phyloP scores from a whole-genome alignment of 768 basidiomycete genomes.

The Cyclocybe cylindracea region DNA sequence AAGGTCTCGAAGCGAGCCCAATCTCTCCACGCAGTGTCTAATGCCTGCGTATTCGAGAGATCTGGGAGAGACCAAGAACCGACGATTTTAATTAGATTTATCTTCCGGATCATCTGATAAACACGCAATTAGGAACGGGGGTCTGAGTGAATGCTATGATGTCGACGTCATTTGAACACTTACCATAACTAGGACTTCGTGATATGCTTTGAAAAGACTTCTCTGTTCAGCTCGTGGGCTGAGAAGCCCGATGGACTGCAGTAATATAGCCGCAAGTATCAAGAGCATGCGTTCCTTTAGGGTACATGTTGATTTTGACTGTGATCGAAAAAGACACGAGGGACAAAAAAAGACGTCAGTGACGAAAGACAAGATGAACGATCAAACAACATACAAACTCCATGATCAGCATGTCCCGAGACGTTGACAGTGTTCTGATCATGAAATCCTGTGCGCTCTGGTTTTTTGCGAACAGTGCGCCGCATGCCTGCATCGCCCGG shows the following conservation, averaged over 20 bases:
- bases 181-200: constrained; percentile 62
- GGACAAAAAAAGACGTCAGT: constrained; percentile 15
- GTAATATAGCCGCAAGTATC: constrained; percentile 48
- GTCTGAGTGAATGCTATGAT: constrained; percentile 18
- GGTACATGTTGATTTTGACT: constrained; percentile 39
- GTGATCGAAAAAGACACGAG: constrained; percentile 9
- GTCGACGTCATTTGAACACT: constrained; percentile 20
- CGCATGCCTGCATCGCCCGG: constrained; percentile 61
- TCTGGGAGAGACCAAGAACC: constrained; percentile 46
- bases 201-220: constrained; percentile 52
- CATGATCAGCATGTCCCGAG: constrained; percentile 48
- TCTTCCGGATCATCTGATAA: constrained; percentile 48
- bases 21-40: constrained; percentile 52
- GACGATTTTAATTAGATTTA: constrained; percentile 43
- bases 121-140: constrained; percentile 3
- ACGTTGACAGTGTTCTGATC: constrained; percentile 39
- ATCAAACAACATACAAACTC: constrained; percentile 51
- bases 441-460: constrained; percentile 50
- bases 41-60: constrained; percentile 30
- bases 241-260: constrained; percentile 59
- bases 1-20: constrained; percentile 60
- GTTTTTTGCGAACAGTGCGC: constrained; percentile 57
- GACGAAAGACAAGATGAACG: constrained; percentile 18
- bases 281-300: constrained; percentile 41
- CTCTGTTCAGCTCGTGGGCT: constrained; percentile 51